Percentiles rank a stretch among this genome's conserved stretches.
phyloP scores from a whole-genome alignment of 129 eudicot species.

The Sambucus nigra region DNA sequence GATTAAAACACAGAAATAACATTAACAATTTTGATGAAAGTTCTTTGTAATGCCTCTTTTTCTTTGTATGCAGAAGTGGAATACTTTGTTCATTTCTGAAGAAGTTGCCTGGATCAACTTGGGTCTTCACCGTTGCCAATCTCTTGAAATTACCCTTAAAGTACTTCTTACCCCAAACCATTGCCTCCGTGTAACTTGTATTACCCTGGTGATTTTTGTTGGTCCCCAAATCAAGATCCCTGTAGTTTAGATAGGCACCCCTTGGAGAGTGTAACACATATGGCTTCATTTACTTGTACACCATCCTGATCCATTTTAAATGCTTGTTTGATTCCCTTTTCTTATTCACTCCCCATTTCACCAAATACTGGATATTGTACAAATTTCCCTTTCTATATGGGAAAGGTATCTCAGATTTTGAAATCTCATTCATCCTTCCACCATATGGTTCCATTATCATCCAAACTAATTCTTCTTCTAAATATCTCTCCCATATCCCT shows the following conservation, averaged over 20 bases:
- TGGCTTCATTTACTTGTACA: constrained; percentile 23
- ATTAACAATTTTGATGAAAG: too few species aligned
- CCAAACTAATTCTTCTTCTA: neutral
- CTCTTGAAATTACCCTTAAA: constrained; percentile 29
- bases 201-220: constrained; percentile 3
- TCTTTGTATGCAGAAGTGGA: constrained; percentile 14
- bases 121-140: constrained; percentile 23
- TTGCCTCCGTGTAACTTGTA: constrained; percentile 19
- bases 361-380: constrained; percentile 28
- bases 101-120: constrained; percentile 34
- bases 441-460: constrained; percentile 18
- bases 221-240: constrained; percentile 38
- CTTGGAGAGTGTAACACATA: constrained; percentile 30
- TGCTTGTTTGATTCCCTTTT: constrained; percentile 6
- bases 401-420: constrained; percentile 15
- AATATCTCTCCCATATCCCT: constrained; percentile 13
- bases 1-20: too few species aligned
- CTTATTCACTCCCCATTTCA: constrained; percentile 14
- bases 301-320: constrained; percentile 16
- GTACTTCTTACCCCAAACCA: constrained; percentile 33
- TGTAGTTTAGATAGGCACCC: constrained; percentile 27
- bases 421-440: constrained; percentile 27
- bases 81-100: constrained; percentile 46
- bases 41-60: neutral
- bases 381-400: constrained; percentile 37